Base-by-base conservation (phyloP, 257 asterid genomes). In the Nicotiana benthamiana region DNA sequence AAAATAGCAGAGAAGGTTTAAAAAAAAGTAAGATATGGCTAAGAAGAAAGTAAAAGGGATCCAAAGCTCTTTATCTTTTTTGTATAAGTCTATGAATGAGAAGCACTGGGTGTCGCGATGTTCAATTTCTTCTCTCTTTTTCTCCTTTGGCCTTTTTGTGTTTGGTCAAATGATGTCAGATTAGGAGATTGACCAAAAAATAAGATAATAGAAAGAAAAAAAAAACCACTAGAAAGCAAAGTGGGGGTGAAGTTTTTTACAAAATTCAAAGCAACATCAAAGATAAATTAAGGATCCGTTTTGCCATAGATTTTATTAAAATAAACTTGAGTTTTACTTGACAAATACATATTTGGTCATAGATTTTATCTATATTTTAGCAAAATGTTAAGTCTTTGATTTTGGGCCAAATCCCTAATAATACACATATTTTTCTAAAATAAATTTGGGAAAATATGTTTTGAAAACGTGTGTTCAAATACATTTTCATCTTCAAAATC, bases 101-200 rank as follows among this genome's bases (percentile, higher is more conserved):
- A 36, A 36, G 53, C 34, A 26, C 54, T 10, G 30, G 17, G 11
- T 67, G 5, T 67, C 24, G 1, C 24, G 1, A 36, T 18, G 34
- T 67, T 67, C 53, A 9, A 9, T 54, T 67, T 67, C 17, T 32
- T 9, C 10, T 7, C 36, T n/a, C 3, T 10, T 34, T 32, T 67
- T 10, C 15, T 11, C 34, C 13, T 48, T 48, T 0, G 54, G 51
- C 63, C 32, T 75, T 76, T 43, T 48, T 20, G 26, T 62, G 22
- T 63, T 75, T 81, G 88, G 92, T 90, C 93, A 90, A 89, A 86
- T 61, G 83, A 84, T 87, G 87, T 86, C 83, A 87, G 84, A 72
- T 61, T 74, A 84, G 83, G 79, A 66, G 76, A 86, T 88, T 85
- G 88, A 86, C 90, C 87, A 80, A 81, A 36, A 46, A 85, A 82